phyloP scores from a whole-genome alignment of 495 filamentous ascomycete genomes.

The Mycothermus thermophilus region DNA sequence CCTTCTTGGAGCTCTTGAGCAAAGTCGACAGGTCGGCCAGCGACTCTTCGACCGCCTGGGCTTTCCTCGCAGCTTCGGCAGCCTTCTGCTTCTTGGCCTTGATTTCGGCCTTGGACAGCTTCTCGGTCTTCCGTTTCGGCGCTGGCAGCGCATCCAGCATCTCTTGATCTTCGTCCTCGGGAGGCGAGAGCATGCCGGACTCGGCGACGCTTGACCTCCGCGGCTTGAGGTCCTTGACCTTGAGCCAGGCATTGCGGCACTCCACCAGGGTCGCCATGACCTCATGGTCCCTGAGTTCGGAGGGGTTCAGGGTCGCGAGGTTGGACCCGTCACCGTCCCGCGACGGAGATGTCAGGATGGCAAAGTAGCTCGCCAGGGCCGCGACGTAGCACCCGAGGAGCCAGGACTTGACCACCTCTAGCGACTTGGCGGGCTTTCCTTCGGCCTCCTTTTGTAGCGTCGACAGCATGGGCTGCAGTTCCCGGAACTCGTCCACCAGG shows the following conservation, averaged over 20 bases:
- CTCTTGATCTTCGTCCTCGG: constrained; percentile 21
- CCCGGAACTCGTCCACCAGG: constrained; percentile 63
- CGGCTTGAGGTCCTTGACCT: constrained; percentile 47
- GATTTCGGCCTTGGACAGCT: constrained; percentile 18
- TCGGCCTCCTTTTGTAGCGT: constrained; percentile 35
- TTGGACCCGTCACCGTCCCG: constrained; percentile 37
- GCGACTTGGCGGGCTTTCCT: constrained; percentile 39
- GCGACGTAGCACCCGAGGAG: constrained; percentile 74
- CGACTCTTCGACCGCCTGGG: constrained; percentile 34
- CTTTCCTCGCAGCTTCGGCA: constrained; percentile 26
- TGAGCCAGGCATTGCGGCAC: constrained; percentile 67
- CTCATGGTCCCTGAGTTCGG: constrained; percentile 69
- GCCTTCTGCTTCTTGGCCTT: constrained; percentile 18
- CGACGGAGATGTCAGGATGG: constrained; percentile 64
- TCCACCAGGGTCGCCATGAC: constrained; percentile 76
- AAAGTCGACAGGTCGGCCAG: constrained; percentile 34
- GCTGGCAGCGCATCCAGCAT: constrained; percentile 14
- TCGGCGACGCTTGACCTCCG: constrained; percentile 7
- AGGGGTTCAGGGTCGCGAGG: constrained; percentile 45
- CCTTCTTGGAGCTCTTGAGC: constrained; percentile 28
- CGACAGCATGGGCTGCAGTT: constrained; percentile 53
- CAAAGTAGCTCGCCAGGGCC: constrained; percentile 83
- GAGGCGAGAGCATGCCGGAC: constrained; percentile 22
- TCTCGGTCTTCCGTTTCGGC: constrained; percentile 15
- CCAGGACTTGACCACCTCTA: constrained; percentile 55